These are phyloP conservation scores for Cladosporium sp. DNA, from an alignment of 2,329 filamentous ascomycete genomes.

Conservation along the genomic window DNA sequence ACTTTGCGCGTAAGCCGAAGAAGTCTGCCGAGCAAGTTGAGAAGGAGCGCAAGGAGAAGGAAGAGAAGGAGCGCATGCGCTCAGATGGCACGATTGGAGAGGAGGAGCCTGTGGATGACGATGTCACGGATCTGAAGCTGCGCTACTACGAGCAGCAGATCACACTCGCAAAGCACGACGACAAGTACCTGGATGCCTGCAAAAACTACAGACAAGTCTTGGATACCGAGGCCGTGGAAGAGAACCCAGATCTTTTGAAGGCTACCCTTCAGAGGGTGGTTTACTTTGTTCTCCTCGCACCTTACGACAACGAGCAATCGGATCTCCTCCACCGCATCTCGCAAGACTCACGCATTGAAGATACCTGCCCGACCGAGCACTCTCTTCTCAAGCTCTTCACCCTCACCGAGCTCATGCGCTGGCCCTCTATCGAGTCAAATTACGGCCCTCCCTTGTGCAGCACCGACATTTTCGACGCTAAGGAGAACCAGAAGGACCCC, in stretches of 20 bases:
- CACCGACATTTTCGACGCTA: slow-evolving; percentile 77
- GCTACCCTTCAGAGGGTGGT: slow-evolving; percentile 88
- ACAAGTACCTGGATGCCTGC: slow-evolving; percentile 95
- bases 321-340: slow-evolving; percentile 92
- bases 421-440: slow-evolving; percentile 84
- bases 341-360: slow-evolving; percentile 66
- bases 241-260: slow-evolving; percentile 77
- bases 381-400: slow-evolving; percentile 92
- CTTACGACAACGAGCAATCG: slow-evolving; percentile 97
- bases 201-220: slow-evolving; percentile 97
- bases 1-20: slow-evolving; percentile 83
- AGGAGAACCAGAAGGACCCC: slow-evolving; percentile 57
- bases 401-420: slow-evolving; percentile 93
- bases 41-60: slow-evolving; percentile 81
- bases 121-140: slow-evolving; percentile 93
- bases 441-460: slow-evolving; percentile 82
- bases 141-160: slow-evolving; percentile 98
- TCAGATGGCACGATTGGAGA: slow-evolving; percentile 47
- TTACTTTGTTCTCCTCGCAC: slow-evolving; percentile 93
- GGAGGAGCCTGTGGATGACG: slow-evolving; percentile 74
- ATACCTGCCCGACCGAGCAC: slow-evolving; percentile 58
- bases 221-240: slow-evolving; percentile 90
- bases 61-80: slow-evolving; percentile 74
- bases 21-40: slow-evolving; percentile 83
- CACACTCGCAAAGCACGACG: slow-evolving; percentile 87